Evolutionary conservation across 108 stramenopile species (phyloP).

Genomic region (Schizochytrium sp.): DNA sequence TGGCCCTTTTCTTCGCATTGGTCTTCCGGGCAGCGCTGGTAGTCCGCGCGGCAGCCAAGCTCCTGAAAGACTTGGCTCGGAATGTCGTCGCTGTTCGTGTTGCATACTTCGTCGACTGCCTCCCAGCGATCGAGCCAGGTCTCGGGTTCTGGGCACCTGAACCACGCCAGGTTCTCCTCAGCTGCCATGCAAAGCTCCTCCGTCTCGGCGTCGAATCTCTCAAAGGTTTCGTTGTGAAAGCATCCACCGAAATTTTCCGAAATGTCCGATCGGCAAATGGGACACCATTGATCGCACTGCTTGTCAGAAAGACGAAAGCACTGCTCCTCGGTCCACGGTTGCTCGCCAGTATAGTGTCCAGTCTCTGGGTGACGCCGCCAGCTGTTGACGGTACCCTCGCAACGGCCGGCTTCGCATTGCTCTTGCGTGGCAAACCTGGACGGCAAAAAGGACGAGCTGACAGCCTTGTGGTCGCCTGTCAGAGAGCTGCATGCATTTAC

Average conservation of each 20-base stretch:
- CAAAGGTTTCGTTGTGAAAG: background rate
- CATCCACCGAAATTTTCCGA: background rate
- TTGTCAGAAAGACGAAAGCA: background rate
- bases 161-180: background rate
- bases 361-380: background rate
- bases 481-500: background rate
- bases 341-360: background rate
- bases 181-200: background rate
- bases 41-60: background rate
- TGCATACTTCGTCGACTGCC: background rate
- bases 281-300: background rate
- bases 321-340: background rate
- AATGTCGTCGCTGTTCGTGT: background rate
- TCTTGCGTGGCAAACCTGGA: background rate
- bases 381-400: background rate
- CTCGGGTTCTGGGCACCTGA: background rate
- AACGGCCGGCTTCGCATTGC: background rate
- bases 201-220: background rate
- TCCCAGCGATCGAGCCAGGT: background rate
- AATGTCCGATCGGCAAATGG: background rate
- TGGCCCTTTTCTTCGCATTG: background rate
- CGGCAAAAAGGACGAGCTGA: background rate
- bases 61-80: background rate
- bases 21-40: background rate
- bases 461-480: background rate